phyloP scores from a whole-genome alignment of 2,329 filamentous ascomycete species.

The Penicillium sp. region DNA sequence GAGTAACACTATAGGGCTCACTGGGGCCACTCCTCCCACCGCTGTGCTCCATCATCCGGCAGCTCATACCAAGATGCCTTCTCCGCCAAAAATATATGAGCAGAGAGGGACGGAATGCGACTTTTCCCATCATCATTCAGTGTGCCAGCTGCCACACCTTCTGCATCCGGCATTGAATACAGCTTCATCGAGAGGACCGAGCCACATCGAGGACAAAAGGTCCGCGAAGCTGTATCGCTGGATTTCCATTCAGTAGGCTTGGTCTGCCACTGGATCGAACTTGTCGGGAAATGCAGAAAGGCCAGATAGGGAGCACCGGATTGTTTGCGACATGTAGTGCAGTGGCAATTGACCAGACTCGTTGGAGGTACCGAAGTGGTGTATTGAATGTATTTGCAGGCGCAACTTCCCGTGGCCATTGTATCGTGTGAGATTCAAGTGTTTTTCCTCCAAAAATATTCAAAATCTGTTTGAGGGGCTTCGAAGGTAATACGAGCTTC shows the following conservation, averaged over 20 bases:
- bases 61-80: constrained; percentile 45
- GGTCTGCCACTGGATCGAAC: constrained; percentile 39
- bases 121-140: constrained; percentile 45
- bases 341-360: constrained; percentile 51
- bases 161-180: constrained; percentile 33
- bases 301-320: constrained; percentile 52
- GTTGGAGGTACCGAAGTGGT: constrained; percentile 40
- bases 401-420: constrained; percentile 48
- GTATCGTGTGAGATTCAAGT: no score
- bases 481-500: not conserved
- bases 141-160: constrained; percentile 45
- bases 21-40: constrained; percentile 27
- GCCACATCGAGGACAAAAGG: constrained; percentile 53
- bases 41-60: constrained; percentile 40
- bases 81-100: constrained; percentile 53
- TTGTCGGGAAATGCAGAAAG: constrained; percentile 44
- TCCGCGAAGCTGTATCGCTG: constrained; percentile 48
- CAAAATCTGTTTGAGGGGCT: not conserved
- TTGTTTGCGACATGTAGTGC: constrained; percentile 54
- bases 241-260: constrained; percentile 39
- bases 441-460: no score
- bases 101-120: constrained; percentile 24
- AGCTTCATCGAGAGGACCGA: constrained; percentile 52
- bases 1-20: not conserved
- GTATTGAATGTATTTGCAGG: constrained; percentile 50